A percentile compares a stretch with the other conserved stretches of the same genome.
These are phyloP conservation scores for Penicillium sp. DNA, from an alignment of 2,329 filamentous ascomycete species.

Conservation along the genomic window DNA sequence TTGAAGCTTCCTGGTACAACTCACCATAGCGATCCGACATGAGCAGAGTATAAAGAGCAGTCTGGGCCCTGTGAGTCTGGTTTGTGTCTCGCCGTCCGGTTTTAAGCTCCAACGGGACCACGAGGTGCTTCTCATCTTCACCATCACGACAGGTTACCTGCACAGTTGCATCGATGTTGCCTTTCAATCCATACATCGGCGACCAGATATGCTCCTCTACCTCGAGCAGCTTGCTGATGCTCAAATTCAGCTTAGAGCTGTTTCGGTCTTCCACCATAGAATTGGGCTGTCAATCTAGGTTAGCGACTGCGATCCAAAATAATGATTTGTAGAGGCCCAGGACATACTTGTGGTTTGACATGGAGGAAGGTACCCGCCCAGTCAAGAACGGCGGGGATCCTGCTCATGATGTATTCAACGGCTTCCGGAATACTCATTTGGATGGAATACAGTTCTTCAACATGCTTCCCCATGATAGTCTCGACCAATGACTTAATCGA, in stretches of 20 bases:
- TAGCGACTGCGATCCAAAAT: conserved; percentile 19
- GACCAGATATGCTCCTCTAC: conserved; percentile 99
- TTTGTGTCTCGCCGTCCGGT: conserved; percentile 81
- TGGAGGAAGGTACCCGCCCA: conserved; percentile 86
- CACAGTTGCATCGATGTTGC: conserved; percentile 95
- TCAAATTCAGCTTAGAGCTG: conserved; percentile 74
- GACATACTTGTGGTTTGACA: conserved; percentile 64
- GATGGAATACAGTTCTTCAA: conserved; percentile 89
- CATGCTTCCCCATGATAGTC: conserved; percentile 69
- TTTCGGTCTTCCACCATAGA: conserved; percentile 79
- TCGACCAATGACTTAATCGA: conserved; percentile 70
- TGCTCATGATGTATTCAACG: conserved; percentile 76
- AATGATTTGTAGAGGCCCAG: not conserved
- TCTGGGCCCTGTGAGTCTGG: conserved; percentile 85
- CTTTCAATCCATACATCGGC: conserved; percentile 94
- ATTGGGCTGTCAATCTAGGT: conserved; percentile 50
- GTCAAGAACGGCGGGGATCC: conserved; percentile 75
- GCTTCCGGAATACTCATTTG: conserved; percentile 73
- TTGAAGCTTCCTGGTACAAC: conserved; percentile 15
- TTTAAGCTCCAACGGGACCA: conserved; percentile 93
- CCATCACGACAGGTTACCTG: conserved; percentile 79
- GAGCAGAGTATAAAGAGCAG: conserved; percentile 87
- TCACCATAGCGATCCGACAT: conserved; percentile 84
- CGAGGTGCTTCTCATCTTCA: conserved; percentile 66
- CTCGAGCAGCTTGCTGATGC: conserved; percentile 89